Percentiles rank a stretch among this genome's conserved stretches.
These are phyloP conservation scores for Phytophthora melonis DNA, from an alignment of 352 stramenopile genomes.

Conservation along the genomic window DNA sequence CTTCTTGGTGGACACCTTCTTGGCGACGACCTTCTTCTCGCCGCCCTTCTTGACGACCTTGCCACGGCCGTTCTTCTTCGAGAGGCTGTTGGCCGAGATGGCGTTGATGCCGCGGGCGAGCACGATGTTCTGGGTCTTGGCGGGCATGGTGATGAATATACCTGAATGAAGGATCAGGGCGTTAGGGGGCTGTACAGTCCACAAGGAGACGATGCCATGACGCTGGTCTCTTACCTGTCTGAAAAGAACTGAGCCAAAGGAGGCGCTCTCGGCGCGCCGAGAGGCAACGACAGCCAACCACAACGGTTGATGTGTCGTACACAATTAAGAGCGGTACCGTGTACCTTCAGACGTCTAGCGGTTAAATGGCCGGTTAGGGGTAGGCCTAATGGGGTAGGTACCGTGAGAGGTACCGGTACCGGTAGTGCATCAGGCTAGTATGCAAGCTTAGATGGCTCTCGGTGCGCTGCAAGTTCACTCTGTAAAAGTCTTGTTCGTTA, in stretches of 20 bases:
- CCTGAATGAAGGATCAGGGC: slow-evolving; percentile 24
- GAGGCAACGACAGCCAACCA: slow-evolving; percentile 40
- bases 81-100: slow-evolving; percentile 73
- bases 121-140: slow-evolving; percentile 70
- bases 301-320: slow-evolving; percentile 16
- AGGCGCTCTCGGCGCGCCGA: background rate
- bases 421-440: too few species aligned
- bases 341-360: background rate
- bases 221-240: slow-evolving; percentile 59
- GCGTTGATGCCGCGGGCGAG: slow-evolving; percentile 84
- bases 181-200: background rate
- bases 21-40: slow-evolving; percentile 70
- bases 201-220: background rate
- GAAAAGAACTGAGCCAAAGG: slow-evolving; percentile 55
- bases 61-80: slow-evolving; percentile 66
- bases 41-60: slow-evolving; percentile 71
- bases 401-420: too few species aligned
- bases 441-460: too few species aligned
- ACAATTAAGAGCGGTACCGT: background rate
- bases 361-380: slow-evolving; percentile 8
- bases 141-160: slow-evolving; percentile 68
- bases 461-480: too few species aligned
- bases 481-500: too few species aligned
- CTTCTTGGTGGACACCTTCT: slow-evolving; percentile 67
- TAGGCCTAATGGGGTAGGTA: background rate